Base-by-base conservation (phyloP, 148 eudicot genomes). In the Vaccinium myrtillus region DNA sequence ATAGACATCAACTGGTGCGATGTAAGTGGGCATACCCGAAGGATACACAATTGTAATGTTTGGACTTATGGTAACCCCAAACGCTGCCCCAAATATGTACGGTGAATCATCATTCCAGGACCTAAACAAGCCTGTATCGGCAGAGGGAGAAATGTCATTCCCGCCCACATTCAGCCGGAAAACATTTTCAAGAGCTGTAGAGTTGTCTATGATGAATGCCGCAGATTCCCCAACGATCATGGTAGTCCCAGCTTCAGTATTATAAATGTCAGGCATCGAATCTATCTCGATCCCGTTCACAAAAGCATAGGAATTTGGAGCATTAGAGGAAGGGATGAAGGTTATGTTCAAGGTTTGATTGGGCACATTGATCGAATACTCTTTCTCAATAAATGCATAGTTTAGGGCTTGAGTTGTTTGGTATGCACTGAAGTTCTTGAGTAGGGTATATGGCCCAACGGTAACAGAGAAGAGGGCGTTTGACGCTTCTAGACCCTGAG, bases 121-220 rank as follows among this genome's bases (percentile, higher is more conserved):
- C 87, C 99, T 90, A 83, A 89, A 94, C 25, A 94, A 80, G 69
- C 99, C 99, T 0, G 99, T 94, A 89, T 94, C 99, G 51, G 77
- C 46, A 0, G 91, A 75, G 8, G 99, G 94, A 0, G 99, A 90
- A 86, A 96, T 96, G 58, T 85, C 92, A 36, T 92, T 91, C 30
- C 99, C 99, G 51, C 98, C 99, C 63, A 96, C 99, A 87, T 96
- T 96, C 78, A 94, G 77, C 74, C 99, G 85, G 84, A 85, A 93
- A 63, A 94, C 75, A 77, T 91, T 91, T 86, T 96, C 97, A 43
- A 96, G 93, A 18, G 94, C 92, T 23, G 95, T 94, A 69, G 88
- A 83, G 84, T 96, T 96, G 78, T 76, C 92, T 19, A 96, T 89
- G 1, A 21, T 6, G 83, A 87, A 90, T 2, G 83, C 4, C 0